Base-by-base conservation (phyloP, 495 filamentous ascomycete genomes). In the Hypomontagnella monticulosa region DNA sequence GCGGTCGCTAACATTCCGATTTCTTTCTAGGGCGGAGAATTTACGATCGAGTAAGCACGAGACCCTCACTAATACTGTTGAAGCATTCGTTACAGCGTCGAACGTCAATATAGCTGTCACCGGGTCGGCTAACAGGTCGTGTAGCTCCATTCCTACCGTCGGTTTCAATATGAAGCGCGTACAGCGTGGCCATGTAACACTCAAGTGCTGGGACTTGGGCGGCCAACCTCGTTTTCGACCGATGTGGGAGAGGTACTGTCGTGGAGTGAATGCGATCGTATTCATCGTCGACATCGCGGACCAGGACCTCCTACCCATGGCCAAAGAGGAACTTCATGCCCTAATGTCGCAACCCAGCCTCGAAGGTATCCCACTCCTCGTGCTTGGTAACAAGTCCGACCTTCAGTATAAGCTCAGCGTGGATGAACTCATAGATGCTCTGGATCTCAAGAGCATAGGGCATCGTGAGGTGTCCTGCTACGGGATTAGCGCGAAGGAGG, bases 161-260 rank as follows among this genome's bases (percentile, higher is more conserved):
- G 95, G 95, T 63, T 98, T 98, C 82, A 98, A 97, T 78, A 97
- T 97, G 86, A 98, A 99, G 85, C 88, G 91, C 61, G 92, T 99
- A 66, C 93, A 97, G 79, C 94, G 94, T 72, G 95, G 95, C 66
- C 95, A 99, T 87, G 95, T 99, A 73, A 97, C 95, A 60, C 83
- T 99, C 75, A 98, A 97, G 82, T 99, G 94, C 75, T 99, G 95
- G 95, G 95, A 99, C 82, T 84, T 99, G 66, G 95, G 95, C 61
- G 95, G 95, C 20, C 95, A 99, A 81, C 94, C 94, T 71, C 87
- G 95, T 65, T 99, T 98, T 79, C 91, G 95, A 66, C 90, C 92
- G 61, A 99, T 99, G 95, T 99, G 95, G 95, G 95, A 98, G 83
- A 84, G 95, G 69, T 99, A 99, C 78, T 99, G 95, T 80, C 90